Base-by-base conservation (phyloP, 352 stramenopile species). In the Globisporangium uncinulatum region DNA sequence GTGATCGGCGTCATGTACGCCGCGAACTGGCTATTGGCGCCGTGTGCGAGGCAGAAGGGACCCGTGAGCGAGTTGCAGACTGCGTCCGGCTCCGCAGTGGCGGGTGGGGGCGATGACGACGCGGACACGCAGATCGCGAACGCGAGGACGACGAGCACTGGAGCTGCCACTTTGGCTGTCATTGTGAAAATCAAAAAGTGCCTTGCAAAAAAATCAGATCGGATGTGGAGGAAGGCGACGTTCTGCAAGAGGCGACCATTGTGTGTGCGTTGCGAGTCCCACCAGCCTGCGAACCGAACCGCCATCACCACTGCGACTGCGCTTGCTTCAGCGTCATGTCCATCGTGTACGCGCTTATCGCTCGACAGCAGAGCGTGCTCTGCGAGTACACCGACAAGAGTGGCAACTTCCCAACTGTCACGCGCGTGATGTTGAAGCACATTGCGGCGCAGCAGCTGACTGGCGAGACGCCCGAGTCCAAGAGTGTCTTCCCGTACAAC, bases 401-500 rank as follows among this genome's bases (percentile, higher is more conserved):
- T 45, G 79, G 78, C 44, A 92, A 94, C 68, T 90, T 92, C 61
- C 73, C 73, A 31, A 89, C 76, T 5, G 76, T 90, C 58, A 86
- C 82, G 51, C 78, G 80, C 6, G 79, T 73, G 7, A 78, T 94
- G 60, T 65, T 94, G 37, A 89, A 84, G 59, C 70, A 92, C 42
- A 61, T 93, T 14, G 62, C 74, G n/a, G 19, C 43, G 43, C 43
- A 48, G 31, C 70, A 89, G 39, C 78, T 87, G 50, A 73, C 83
- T 24, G 36, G 62, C 11, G 63, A 56, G 42, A 45, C 50, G 17
- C 62, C 56, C 5, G 32, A 61, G 11, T 31, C 61, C 20, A 79
- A 79, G 49, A 91, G 79, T 48, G 81, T 92, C 45, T 88, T 89
- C 42, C 72, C 76, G 4, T 89, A 89, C 73, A 83, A 88, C 60